Evolutionary conservation across 371 early-diverging fungal genomes (phyloP).

Genomic region (Mycotypha africana): DNA sequence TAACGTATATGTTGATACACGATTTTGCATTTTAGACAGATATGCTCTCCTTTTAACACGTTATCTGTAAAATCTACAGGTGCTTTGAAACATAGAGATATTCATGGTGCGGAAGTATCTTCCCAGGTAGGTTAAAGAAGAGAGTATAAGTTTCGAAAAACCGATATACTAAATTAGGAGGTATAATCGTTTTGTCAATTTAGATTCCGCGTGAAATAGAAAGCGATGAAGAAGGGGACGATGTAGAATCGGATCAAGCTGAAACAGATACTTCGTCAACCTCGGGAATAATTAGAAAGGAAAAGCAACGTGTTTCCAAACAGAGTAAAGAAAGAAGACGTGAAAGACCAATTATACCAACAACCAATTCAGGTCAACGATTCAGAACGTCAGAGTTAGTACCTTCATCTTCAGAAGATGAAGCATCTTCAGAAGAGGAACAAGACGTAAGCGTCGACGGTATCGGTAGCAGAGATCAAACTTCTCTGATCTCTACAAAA

Average conservation of each 20-base stretch:
- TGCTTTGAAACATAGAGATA: conserved; percentile 69
- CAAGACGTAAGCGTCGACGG: no score
- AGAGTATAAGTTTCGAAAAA: background rate
- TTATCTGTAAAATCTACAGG: no score
- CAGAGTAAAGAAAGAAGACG: background rate
- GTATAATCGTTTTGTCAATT: background rate
- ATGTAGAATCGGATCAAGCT: conserved; percentile 8
- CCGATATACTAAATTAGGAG: background rate
- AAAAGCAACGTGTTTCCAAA: no score
- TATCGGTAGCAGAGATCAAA: no score
- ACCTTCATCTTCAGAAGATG: conserved; percentile 11
- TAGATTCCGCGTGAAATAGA: conserved; percentile 19
- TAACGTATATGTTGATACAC: conserved; percentile 18
- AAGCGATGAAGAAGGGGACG: conserved; percentile 16
- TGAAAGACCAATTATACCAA: no score
- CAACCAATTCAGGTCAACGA: background rate
- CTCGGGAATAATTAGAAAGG: no score
- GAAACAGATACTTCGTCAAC: background rate
- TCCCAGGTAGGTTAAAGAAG: conserved; percentile 51
- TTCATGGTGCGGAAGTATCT: conserved; percentile 65
- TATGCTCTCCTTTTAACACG: no score
- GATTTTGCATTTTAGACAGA: conserved; percentile 1
- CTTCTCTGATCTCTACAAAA: no score
- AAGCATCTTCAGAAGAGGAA: conserved; percentile 1
- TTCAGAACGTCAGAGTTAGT: conserved; percentile 11